Conservation (phyloP, 2,329 filamentous ascomycete genomes). For the Nemania bipapillata region DNA sequence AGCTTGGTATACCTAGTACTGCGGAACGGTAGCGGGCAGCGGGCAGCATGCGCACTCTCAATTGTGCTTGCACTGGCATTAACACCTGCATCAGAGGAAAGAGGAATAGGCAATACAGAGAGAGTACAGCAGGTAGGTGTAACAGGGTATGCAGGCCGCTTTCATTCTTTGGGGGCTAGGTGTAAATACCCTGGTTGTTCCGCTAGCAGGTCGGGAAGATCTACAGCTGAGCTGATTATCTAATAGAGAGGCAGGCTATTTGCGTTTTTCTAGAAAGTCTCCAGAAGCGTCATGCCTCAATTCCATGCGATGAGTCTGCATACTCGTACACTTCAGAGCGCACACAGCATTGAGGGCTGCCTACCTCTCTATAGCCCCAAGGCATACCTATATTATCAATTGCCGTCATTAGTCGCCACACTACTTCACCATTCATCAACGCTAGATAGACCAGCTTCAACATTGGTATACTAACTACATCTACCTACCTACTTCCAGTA, state of each 20-base stretch:
- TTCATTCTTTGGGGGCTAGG: slow-evolving; percentile 7
- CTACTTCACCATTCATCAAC: no score
- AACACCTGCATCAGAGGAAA: background rate
- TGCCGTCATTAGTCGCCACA: no score
- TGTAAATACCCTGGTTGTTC: slow-evolving; percentile 2
- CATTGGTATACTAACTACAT: no score
- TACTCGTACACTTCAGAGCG: no score
- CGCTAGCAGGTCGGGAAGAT: slow-evolving; percentile 8
- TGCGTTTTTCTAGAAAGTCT: slow-evolving; percentile 26
- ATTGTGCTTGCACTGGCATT: no score
- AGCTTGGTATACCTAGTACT: background rate
- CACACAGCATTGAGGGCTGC: slow-evolving; percentile 17
- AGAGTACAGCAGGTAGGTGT: background rate
- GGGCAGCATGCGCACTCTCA: background rate
- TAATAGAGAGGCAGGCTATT: background rate
- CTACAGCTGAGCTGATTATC: background rate
- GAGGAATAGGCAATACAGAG: background rate
- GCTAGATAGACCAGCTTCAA: no score
- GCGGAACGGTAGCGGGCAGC: background rate
- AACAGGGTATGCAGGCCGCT: background rate
- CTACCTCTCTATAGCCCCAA: no score
- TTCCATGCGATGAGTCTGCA: slow-evolving; percentile 6
- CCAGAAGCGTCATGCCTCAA: slow-evolving; percentile 15
- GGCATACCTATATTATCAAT: no score
- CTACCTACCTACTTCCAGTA: background rate